These are phyloP conservation scores for Russula abietina DNA, from an alignment of 768 basidiomycete species.

Conservation along the genomic window DNA sequence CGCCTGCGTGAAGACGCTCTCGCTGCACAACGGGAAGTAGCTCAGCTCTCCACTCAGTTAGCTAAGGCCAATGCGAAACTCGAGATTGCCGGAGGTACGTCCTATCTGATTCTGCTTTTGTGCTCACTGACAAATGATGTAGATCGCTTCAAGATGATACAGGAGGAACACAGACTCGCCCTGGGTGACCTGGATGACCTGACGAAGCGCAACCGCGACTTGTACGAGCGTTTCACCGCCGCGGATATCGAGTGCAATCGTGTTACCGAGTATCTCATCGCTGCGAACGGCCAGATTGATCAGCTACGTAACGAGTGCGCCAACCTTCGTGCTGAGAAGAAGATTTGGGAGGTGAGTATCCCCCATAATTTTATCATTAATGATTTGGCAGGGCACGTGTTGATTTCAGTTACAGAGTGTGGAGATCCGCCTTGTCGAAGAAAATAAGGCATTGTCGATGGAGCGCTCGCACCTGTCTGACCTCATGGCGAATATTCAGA, in stretches of 20 bases:
- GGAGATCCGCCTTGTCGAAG: constrained; percentile 74
- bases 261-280: constrained; percentile 58
- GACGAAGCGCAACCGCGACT: constrained; percentile 60
- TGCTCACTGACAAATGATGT: not conserved
- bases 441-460: constrained; percentile 71
- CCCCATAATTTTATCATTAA: not conserved
- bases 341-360: constrained; percentile 75
- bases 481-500: constrained; percentile 83
- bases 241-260: constrained; percentile 70
- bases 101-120: not conserved
- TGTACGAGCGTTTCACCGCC: constrained; percentile 68
- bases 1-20: constrained; percentile 66
- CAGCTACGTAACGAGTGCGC: constrained; percentile 80
- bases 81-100: constrained; percentile 69
- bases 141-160: constrained; percentile 68
- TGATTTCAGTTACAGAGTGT: constrained; percentile 46
- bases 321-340: constrained; percentile 89
- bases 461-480: constrained; percentile 84
- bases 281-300: constrained; percentile 56
- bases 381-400: not conserved
- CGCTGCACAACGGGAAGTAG: constrained; percentile 60
- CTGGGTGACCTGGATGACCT: constrained; percentile 60
- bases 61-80: constrained; percentile 82
- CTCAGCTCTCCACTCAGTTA: constrained; percentile 55
- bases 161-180: constrained; percentile 61